Evolutionary conservation across 148 eudicot species (phyloP), one percentile per base, ranked within the genome.

Genomic region (Fagopyrum tataricum): DNA sequence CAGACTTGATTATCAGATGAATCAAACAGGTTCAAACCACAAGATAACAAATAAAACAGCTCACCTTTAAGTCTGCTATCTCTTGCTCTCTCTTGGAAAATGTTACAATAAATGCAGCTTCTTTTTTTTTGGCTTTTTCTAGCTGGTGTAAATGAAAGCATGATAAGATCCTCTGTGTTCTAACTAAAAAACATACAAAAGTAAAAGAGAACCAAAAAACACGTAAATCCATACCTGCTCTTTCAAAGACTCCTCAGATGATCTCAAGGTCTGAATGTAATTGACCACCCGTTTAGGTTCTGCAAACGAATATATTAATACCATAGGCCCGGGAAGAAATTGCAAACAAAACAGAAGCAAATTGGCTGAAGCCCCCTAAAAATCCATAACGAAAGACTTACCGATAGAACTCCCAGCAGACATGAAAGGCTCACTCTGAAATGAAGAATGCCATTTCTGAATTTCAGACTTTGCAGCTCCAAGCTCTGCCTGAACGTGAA

Each of bases 81-180:
- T 96, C 99, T 86, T 92, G 97, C 79, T 96, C 99, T 51, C 97
- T 86, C 74, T 96, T 96, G 44, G 99, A 92, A 90, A 90, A 87
- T 39, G 96, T 92, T 72, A 92, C 96, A 76, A 92, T 89, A 78
- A 92, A 92, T 17, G 97, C 99, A 71, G 99, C 99, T 87, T 96
- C 99, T 83, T 90, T 96, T 74, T 89, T 96, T 83, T 92, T 96
- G 73, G 97, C 96, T 72, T 90, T 96, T 70, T 96, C 99, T 72
- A 92, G 85, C 99, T 96, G 84, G 76, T 24, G 76, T 24, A 68
- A 75, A 17, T 70, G 23, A 75, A 77, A 75, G 20, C 73, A 70
- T 44, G 40, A 76, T 52, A 23, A 74, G 47, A 37, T 44, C 73
- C 49, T 49, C 39, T 6, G 76, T 53, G 18, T 64, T 31, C 44